Conservation (phyloP, 768 basidiomycete genomes). For the Suillus ampliporus region DNA sequence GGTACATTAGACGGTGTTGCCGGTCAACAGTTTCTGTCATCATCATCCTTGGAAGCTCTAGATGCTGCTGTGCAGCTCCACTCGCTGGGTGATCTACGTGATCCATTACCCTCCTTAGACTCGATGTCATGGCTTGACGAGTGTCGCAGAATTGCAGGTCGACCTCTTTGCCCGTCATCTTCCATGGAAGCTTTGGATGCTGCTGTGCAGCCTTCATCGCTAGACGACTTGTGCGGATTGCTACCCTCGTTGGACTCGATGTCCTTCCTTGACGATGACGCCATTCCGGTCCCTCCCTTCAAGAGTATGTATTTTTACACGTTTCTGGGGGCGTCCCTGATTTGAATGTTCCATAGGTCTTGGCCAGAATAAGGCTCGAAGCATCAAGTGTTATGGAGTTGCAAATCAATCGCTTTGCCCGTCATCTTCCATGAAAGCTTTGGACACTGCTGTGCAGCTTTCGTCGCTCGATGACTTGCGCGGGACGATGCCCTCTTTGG, state of each 20-base stretch:
- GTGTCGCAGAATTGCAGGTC: neutral
- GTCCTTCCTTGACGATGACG: slow-evolving; percentile 2
- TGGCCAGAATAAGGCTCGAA: neutral
- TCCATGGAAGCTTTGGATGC: slow-evolving; percentile 4
- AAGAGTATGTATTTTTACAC: neutral
- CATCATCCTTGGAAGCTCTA: neutral
- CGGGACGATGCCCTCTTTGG: neutral
- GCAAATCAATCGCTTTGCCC: neutral
- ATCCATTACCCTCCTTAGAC: neutral
- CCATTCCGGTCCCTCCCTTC: neutral
- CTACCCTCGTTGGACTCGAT: neutral
- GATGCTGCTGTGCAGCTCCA: neutral
- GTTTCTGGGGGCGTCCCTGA: neutral
- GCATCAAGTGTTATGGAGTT: neutral
- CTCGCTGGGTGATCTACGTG: neutral
- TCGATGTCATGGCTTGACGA: slow-evolving; percentile 7
- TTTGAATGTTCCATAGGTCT: neutral
- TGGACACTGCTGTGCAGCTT: neutral
- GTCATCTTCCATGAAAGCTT: neutral
- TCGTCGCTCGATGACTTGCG: neutral
- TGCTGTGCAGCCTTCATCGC: slow-evolving; percentile 1
- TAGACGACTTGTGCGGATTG: neutral
- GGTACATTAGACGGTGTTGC: neutral
- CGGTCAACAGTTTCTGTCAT: neutral
- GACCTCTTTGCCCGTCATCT: neutral